These are phyloP conservation scores for Calocybe gambosa DNA, from an alignment of 1,284 basidiomycete genomes.

Conservation along the genomic window DNA sequence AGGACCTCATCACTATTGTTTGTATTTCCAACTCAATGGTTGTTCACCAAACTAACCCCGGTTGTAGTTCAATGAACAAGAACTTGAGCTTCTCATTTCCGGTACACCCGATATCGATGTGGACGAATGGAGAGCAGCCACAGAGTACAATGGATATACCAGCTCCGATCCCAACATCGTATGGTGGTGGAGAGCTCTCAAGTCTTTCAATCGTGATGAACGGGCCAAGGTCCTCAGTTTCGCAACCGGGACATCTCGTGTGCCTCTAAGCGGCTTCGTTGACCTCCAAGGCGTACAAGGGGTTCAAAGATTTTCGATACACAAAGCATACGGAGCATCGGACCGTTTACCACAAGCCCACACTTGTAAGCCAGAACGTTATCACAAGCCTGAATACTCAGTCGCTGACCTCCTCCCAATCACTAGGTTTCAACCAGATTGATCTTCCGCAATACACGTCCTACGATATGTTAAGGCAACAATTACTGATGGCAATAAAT, in stretches of 20 bases:
- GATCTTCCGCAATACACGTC: conserved; percentile 88
- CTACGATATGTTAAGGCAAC: conserved; percentile 90
- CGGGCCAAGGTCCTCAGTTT: conserved; percentile 95
- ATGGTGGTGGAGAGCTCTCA: conserved; percentile 99
- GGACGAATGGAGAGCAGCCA: conserved; percentile 96
- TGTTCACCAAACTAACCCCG: conserved; percentile 20
- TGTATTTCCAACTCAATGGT: conserved; percentile 23
- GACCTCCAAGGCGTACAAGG: conserved; percentile 94
- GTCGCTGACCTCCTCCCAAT: conserved; percentile 1
- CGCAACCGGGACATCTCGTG: conserved; percentile 91
- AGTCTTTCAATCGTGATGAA: conserved; percentile 96
- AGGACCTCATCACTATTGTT: conserved; percentile 76
- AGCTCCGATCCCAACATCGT: conserved; percentile 91
- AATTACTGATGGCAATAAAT: conserved; percentile 83
- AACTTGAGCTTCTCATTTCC: conserved; percentile 95
- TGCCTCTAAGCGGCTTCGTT: conserved; percentile 89
- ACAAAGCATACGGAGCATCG: conserved; percentile 83
- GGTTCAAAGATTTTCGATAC: conserved; percentile 94
- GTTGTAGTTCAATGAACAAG: conserved; percentile 90
- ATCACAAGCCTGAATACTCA: not conserved
- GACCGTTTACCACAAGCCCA: conserved; percentile 87
- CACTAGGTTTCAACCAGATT: conserved; percentile 75
- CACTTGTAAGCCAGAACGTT: conserved; percentile 57
- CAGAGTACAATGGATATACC: conserved; percentile 84
- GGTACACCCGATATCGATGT: conserved; percentile 99